Percentiles rank a stretch among this genome's conserved stretches.
phyloP scores from a whole-genome alignment of 768 basidiomycete genomes.

The Pleurotus giganteus region DNA sequence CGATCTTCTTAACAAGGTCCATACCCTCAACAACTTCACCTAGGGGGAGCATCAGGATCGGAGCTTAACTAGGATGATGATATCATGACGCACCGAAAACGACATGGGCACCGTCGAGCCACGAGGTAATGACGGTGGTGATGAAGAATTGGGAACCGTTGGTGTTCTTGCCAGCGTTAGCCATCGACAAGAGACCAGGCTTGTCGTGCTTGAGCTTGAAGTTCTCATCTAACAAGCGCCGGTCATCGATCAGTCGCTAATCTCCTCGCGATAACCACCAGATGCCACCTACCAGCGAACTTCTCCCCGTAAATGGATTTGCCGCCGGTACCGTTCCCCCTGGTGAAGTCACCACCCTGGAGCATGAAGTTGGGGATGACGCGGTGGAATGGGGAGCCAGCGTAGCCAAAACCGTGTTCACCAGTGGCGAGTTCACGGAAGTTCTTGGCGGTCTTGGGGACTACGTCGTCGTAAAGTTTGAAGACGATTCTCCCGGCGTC shows the following conservation, averaged over 20 bases:
- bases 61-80: background rate
- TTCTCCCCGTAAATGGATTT: conserved; percentile 82
- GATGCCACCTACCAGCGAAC: conserved; percentile 55
- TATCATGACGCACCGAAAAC: conserved; percentile 65
- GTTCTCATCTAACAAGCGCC: conserved; percentile 68
- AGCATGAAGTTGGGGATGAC: conserved; percentile 80
- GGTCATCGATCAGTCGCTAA: background rate
- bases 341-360: conserved; percentile 86
- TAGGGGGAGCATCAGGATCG: conserved; percentile 16
- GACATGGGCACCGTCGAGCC: conserved; percentile 84
- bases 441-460: conserved; percentile 79
- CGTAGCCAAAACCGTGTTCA: conserved; percentile 70
- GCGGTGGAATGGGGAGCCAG: conserved; percentile 67
- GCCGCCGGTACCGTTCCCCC: conserved; percentile 76
- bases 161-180: conserved; percentile 78
- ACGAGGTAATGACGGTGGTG: conserved; percentile 72
- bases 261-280: background rate
- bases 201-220: conserved; percentile 73
- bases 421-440: conserved; percentile 79
- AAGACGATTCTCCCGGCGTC: conserved; percentile 75
- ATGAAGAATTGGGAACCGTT: conserved; percentile 92
- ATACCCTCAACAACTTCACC: conserved; percentile 68
- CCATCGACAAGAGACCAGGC: conserved; percentile 71
- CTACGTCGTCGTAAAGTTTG: conserved; percentile 78
- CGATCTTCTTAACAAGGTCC: conserved; percentile 49